phyloP scores from a whole-genome alignment of 495 filamentous ascomycete genomes.

The Thermochaetoides thermophila region DNA sequence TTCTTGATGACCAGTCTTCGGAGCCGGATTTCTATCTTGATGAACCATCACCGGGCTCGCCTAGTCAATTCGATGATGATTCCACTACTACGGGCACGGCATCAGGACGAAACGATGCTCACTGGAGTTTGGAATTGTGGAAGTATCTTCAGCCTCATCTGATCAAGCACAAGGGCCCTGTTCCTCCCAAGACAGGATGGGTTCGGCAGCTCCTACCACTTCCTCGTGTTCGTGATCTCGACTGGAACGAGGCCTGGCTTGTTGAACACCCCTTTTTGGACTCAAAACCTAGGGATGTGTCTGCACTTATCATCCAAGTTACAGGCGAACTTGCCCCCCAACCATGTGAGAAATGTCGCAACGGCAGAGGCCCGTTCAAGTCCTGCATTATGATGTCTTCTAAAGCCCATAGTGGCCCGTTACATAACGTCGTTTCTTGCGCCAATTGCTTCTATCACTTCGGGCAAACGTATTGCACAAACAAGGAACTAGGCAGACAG shows the following conservation, averaged over 20 bases:
- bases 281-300: slow-evolving; percentile 13
- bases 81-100: no score
- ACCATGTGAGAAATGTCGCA: slow-evolving; percentile 13
- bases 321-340: slow-evolving; percentile 13
- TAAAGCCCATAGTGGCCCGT: slow-evolving; percentile 1
- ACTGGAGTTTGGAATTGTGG: slow-evolving; percentile 5
- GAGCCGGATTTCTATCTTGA: not conserved
- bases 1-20: no score
- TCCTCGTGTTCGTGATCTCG: slow-evolving; percentile 12
- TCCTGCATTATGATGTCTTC: slow-evolving; percentile 18
- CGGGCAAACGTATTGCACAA: slow-evolving; percentile 15
- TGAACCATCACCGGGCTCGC: not conserved
- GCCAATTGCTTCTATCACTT: slow-evolving; percentile 23
- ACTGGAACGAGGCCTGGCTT: slow-evolving; percentile 10
- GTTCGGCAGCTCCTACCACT: slow-evolving; percentile 9
- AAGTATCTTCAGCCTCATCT: slow-evolving; percentile 10
- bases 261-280: slow-evolving; percentile 10
- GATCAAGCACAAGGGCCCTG: slow-evolving; percentile 6
- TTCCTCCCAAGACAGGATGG: slow-evolving; percentile 4
- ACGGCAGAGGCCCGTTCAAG: slow-evolving; percentile 16
- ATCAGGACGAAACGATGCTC: no score
- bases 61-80: no score
- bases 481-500: slow-evolving; percentile 1
- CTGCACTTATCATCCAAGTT: slow-evolving; percentile 18
- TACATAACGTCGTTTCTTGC: slow-evolving; percentile 10